Evolutionary conservation across 164 flowering plant genomes (phyloP).

Genomic region (Chimonanthus salicifolius): DNA sequence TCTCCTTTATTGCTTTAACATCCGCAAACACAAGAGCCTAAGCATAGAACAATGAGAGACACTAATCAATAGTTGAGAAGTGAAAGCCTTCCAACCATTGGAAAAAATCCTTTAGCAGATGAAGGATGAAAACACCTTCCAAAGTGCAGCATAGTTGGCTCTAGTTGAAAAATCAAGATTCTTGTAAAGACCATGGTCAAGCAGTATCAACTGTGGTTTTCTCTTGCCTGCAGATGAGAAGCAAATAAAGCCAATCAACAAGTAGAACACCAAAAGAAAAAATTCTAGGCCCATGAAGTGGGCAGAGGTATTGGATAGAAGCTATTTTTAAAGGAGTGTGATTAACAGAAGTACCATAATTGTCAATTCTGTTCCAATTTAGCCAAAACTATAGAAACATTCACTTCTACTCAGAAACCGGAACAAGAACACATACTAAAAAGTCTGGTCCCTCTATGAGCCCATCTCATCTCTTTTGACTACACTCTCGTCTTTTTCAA

Average conservation of each 20-base stretch:
- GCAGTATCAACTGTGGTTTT: conserved; percentile 79
- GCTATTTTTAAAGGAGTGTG: too few relatives aligned
- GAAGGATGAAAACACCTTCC: conserved; percentile 53
- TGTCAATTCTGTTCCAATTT: too few relatives aligned
- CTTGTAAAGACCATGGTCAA: conserved; percentile 93
- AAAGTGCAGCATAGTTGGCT: conserved; percentile 84
- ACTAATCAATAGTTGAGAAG: background rate
- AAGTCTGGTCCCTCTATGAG: too few relatives aligned
- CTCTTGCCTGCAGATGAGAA: conserved; percentile 43
- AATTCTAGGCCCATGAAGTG: too few relatives aligned
- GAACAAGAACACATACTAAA: too few relatives aligned
- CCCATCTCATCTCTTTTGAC: too few relatives aligned
- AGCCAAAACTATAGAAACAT: too few relatives aligned
- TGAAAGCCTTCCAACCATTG: conserved; percentile 1
- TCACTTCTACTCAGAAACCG: too few relatives aligned
- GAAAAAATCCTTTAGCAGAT: background rate
- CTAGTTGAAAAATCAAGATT: conserved; percentile 72
- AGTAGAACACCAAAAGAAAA: background rate
- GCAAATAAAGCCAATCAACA: background rate
- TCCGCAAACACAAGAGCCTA: conserved; percentile 88
- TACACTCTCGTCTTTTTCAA: too few relatives aligned
- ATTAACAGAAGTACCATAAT: too few relatives aligned
- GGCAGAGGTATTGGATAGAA: too few relatives aligned
- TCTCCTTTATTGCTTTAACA: conserved; percentile 78
- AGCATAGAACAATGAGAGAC: conserved; percentile 7